Base-by-base conservation (phyloP, 225 moss, liverwort and hornwort genomes). In the Ulota crispa region DNA sequence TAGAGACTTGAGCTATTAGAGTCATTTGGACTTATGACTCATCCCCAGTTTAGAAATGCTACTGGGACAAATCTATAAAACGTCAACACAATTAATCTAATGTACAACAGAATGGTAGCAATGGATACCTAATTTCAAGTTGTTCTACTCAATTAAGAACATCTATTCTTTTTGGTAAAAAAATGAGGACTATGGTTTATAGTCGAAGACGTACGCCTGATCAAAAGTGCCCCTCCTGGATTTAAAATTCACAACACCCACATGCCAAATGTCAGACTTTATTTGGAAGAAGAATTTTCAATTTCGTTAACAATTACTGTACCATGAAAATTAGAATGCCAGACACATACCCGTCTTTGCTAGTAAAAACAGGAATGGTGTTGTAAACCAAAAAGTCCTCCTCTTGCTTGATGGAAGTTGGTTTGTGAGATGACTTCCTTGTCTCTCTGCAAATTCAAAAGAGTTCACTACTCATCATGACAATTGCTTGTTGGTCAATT, bases 381-480 rank as follows among this genome's bases (percentile, higher is more conserved):
- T 98, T 98, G 87, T 95, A 95, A 39, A 98, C 87, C 9, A 98
- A 84, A 39, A 95, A 28, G 18, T 80, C 81, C 28, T 89, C 57
- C 78, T 92, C 90, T 67, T 98, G 90, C 69, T 79, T 24, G 2
- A 3, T 0, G 12, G 97, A 92, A 74, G 88, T 56, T 30, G 94
- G 94, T 72, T 68, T 85, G 78, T 92, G 94, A 36, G 73, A 73
- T 9, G 94, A 94, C 66, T 95, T 98, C 67, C 90, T 92, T 14
- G 95, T 86, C 83, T 98, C 95, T 75, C 98, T 98, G 93, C 84
- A 85, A 50, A 18, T 86, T 91, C 86, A 84, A 79, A 20, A 42
- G 20, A 37, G 24, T 69, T 16, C 7, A 36, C 64, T 34, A 43
- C 42, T 76, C 21, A 70, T 24, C 26, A 72, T 34, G 27, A 23